Base-by-base conservation (phyloP, 1,139 yeast species). In the Geotrichum macrosporum region DNA sequence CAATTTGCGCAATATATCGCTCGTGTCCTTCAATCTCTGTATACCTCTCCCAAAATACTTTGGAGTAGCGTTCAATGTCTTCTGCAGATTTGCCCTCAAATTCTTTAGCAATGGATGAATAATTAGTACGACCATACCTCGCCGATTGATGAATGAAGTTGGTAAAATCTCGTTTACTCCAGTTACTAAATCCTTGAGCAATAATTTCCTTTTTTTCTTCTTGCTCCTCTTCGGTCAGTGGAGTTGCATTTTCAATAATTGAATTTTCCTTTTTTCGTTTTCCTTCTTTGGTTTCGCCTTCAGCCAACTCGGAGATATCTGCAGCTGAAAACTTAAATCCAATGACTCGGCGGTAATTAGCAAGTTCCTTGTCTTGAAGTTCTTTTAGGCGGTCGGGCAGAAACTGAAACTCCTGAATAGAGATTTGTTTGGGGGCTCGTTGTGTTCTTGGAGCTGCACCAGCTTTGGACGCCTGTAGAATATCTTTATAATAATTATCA, bases 81-180 rank as follows among this genome's bases (percentile, higher is more conserved):
- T 76, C 82, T 1, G 66, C 67, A 0, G 81, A 71, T 61, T 86
- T 85, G 46, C 79, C 80, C 19, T 84, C 87, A 21, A 61, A 56
- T 19, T 81, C 79, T 33, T 71, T 65, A 0, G 94, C 77, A 42
- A 92, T 86, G 33, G 71, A 71, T n/a, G 68, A 70, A 52, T 72
- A 71, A 43, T 78, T 74, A 12, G 75, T 70, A 39, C 95, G 77
- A 0, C 98, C 98, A 63, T 74, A 79, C 55, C 80, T 84, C 1
- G 94, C 94, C 58, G 83, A 75, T 3, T 84, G 81, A 57, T 84
- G 95, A 37, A 92, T 74, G 57, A 86, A 89, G 53, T 84, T 82
- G 40, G 92, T 78, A 62, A 92, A 87, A 61, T 92, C 98, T 51
- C 97, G 76, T 62, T 89, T 77, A 5, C 87, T 75, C 96, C 97